Evolutionary conservation across 1,284 basidiomycete genomes (phyloP).

Genomic region (Ceratobasidium sp.): DNA sequence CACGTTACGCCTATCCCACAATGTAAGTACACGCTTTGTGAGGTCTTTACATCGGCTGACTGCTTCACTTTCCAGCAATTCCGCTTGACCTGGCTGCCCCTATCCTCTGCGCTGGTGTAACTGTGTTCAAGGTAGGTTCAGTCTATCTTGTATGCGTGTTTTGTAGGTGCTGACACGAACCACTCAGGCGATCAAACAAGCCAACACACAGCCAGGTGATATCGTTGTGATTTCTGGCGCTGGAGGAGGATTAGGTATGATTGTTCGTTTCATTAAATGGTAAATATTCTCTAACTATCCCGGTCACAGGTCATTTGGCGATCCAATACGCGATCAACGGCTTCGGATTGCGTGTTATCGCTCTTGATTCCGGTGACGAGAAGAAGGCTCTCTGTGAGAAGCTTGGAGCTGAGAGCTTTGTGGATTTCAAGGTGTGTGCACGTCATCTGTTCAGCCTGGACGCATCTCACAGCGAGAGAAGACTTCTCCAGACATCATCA

Average conservation of each 20-base stretch:
- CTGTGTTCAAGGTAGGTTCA: constrained; percentile 60
- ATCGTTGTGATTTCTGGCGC: constrained; percentile 86
- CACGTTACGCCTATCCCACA: constrained; percentile 39
- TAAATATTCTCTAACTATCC: constrained; percentile 36
- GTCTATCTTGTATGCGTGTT: not conserved
- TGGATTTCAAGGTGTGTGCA: constrained; percentile 74
- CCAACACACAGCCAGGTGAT: constrained; percentile 77
- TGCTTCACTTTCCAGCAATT: constrained; percentile 59
- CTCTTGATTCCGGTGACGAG: constrained; percentile 81
- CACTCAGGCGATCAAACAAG: constrained; percentile 78
- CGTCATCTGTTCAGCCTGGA: too few relatives aligned
- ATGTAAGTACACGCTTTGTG: not conserved
- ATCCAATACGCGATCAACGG: constrained; percentile 78
- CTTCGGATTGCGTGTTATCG: constrained; percentile 83
- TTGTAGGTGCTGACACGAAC: constrained; percentile 63
- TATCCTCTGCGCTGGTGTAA: constrained; percentile 66
- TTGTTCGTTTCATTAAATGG: not conserved
- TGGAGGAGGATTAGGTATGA: constrained; percentile 68
- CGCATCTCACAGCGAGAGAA: constrained; percentile 24
- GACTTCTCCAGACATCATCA: constrained; percentile 69
- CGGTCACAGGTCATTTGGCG: constrained; percentile 62
- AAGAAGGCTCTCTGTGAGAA: constrained; percentile 76
- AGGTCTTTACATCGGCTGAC: constrained; percentile 55
- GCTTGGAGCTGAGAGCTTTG: constrained; percentile 83
- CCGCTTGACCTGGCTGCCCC: constrained; percentile 22